Evolutionary conservation across 2,329 filamentous ascomycete genomes (phyloP), one percentile per base, ranked within the genome.

Genomic region (Fusarium newnesense): DNA sequence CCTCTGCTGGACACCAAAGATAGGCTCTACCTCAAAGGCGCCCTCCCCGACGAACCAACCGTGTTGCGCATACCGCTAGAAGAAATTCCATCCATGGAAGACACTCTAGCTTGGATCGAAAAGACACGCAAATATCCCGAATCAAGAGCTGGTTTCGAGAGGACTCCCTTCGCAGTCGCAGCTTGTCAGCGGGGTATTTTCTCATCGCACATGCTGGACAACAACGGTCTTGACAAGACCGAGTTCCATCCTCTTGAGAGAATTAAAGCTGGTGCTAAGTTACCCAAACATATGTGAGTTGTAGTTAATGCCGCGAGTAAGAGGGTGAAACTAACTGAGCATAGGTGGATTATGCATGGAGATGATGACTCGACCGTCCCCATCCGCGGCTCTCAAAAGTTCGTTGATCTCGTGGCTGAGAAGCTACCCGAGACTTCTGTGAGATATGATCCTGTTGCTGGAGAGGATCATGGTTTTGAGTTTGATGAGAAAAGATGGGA

Each of bases 381-480:
- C 1, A 43, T 72, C 12, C 49, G 46, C 1, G 59, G 62, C 3
- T 73, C 70, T 3, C 11, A 69, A 21, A 42, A 46, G 6, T 74
- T 77, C 10, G 60, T 62, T 7, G 36, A 70, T 5, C 26, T 74
- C 1, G 24, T 75, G 1, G 30, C 44, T 2, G 34, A 73, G 36
- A 64, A 36, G 5, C 32, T 69, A 2, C 74, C 76, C 0, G 30
- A 72, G 28, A 72, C 64, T 1, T 28, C 4, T 5, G 13, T 78
- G 9, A 30, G 76, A 21, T 73, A 64, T 13, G 76, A 78, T 16
- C 26, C 68, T 0, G 68, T 69, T 5, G 56, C 62, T 18, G 74
- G 74, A 0, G 47, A 75, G 18, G 76, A 77, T 12, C 76, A 78
- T n/a, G 76, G 56, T 1, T 78, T 78, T 40, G 75, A 78, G 10